Evolutionary conservation across 306 rosid species (phyloP).

Genomic region (Vigna trinervia): DNA sequence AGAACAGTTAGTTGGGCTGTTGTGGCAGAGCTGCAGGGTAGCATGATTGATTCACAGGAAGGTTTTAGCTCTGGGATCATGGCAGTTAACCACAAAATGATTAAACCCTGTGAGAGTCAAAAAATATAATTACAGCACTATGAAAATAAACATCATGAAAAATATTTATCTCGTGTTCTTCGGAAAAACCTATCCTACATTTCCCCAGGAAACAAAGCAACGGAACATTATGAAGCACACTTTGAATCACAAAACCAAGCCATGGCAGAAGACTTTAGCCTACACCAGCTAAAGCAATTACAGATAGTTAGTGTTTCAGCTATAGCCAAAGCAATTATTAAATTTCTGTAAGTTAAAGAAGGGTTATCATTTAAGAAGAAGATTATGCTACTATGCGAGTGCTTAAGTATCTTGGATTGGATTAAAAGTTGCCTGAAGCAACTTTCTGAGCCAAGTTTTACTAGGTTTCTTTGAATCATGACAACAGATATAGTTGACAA

Average conservation of each 20-base stretch:
- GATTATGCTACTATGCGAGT: too few species aligned
- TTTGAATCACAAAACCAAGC: constrained; percentile 10
- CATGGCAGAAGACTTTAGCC: background rate
- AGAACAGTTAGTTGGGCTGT: constrained; percentile 46
- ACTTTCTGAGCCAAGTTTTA: too few species aligned
- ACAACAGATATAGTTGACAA: too few species aligned
- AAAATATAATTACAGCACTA: constrained; percentile 26
- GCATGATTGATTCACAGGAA: constrained; percentile 29
- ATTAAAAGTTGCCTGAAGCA: too few species aligned
- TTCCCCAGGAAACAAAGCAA: background rate
- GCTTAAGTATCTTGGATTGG: too few species aligned
- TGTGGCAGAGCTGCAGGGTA: constrained; percentile 41
- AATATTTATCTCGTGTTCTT: constrained; percentile 1
- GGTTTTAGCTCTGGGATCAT: constrained; percentile 55
- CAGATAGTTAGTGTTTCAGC: too few species aligned
- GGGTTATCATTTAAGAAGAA: too few species aligned
- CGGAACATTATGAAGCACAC: background rate
- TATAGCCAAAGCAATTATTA: too few species aligned
- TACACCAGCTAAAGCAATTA: background rate
- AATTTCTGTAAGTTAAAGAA: too few species aligned
- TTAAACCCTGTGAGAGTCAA: constrained; percentile 47
- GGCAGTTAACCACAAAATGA: constrained; percentile 57
- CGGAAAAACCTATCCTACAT: background rate
- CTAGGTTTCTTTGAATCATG: too few species aligned
- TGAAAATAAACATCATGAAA: background rate